phyloP scores from a whole-genome alignment of 163 green algal genomes.

The Scenedesmus sp. region DNA sequence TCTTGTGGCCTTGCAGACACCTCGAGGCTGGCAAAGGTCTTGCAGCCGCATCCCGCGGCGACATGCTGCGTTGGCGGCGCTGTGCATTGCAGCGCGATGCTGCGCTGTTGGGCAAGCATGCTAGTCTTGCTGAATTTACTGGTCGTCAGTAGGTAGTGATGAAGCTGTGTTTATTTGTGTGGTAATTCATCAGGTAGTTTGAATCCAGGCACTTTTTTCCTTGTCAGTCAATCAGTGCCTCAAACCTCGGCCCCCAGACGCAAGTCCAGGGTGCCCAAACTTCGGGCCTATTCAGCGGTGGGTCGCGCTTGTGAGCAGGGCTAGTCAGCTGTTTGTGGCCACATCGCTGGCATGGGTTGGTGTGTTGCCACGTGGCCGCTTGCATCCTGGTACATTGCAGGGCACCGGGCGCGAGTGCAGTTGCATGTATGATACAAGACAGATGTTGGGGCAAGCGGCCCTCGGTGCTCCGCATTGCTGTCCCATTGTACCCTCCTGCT shows the following conservation, averaged over 20 bases:
- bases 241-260: no score
- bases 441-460: not conserved
- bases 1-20: no score
- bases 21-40: not conserved
- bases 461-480: not conserved
- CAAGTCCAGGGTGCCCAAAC: no score
- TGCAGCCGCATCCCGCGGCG: not conserved
- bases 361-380: not conserved
- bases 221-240: no score
- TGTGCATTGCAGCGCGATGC: not conserved
- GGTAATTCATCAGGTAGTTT: not conserved
- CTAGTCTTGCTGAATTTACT: not conserved
- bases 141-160: not conserved
- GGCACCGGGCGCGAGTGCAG: not conserved
- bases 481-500: not conserved
- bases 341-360: not conserved
- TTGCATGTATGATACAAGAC: not conserved
- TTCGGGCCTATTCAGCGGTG: not conserved
- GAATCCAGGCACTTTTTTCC: not conserved
- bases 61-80: not conserved
- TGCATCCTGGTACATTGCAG: not conserved
- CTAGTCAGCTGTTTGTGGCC: not conserved
- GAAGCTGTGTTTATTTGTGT: not conserved
- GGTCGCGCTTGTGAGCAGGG: not conserved
- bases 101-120: not conserved